phyloP scores from a whole-genome alignment of 2,329 filamentous ascomycete genomes.

The Xenoacremonium recifei region DNA sequence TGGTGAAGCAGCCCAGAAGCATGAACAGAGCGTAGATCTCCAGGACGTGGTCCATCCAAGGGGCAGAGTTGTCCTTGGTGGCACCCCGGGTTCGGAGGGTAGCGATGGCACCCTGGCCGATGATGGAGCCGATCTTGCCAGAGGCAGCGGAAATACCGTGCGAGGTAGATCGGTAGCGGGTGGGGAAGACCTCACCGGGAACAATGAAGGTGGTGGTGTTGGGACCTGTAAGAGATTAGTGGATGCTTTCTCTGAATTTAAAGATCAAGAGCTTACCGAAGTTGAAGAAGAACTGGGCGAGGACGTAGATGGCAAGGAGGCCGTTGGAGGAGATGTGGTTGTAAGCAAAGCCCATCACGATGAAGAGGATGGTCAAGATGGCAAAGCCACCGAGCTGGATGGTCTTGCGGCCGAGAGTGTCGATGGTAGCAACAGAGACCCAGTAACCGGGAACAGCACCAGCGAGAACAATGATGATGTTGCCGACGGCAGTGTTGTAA shows the following conservation, averaged over 20 bases:
- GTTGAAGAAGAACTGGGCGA: conserved; percentile 61
- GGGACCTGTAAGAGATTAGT: conserved; percentile 33
- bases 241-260: too few relatives aligned
- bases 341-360: conserved; percentile 63
- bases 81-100: conserved; percentile 49
- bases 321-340: conserved; percentile 49
- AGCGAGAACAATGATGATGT: conserved; percentile 75
- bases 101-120: conserved; percentile 57
- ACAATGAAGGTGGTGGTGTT: conserved; percentile 59
- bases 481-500: conserved; percentile 74
- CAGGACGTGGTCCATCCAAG: conserved; percentile 77
- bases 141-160: conserved; percentile 57
- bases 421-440: conserved; percentile 72
- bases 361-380: conserved; percentile 60
- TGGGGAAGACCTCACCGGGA: conserved; percentile 56
- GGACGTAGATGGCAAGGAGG: conserved; percentile 54
- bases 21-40: conserved; percentile 76
- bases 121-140: conserved; percentile 57
- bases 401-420: conserved; percentile 73
- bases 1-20: conserved; percentile 68
- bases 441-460: conserved; percentile 82
- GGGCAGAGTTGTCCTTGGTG: conserved; percentile 37
- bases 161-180: conserved; percentile 55
- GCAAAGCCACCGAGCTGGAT: conserved; percentile 68
- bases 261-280: conserved; percentile 35